Conservation (phyloP, 2,329 filamentous ascomycete species). For the Magnaporthales sp. region DNA sequence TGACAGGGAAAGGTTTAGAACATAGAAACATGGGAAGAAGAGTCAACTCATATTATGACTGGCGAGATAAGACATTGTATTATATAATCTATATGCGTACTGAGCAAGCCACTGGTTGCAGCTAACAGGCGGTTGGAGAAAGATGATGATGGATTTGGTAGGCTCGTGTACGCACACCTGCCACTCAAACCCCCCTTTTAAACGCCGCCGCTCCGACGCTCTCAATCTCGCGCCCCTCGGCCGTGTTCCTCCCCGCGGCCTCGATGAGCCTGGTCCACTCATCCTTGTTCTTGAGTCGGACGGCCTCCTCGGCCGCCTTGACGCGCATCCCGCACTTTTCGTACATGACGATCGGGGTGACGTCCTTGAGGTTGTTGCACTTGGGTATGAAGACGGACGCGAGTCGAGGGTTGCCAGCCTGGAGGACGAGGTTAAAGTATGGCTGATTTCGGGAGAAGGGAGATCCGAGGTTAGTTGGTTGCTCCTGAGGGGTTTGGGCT, state of each 20-base stretch:
- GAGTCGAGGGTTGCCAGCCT: slow-evolving; percentile 82
- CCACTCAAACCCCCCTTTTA: slow-evolving; percentile 31
- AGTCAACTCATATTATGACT: background rate
- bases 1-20: background rate
- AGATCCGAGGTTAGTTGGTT: background rate
- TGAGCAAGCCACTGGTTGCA: too few relatives aligned
- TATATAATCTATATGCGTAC: background rate
- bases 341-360: slow-evolving; percentile 82
- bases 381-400: slow-evolving; percentile 82
- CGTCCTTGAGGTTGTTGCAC: slow-evolving; percentile 61
- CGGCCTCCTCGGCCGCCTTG: slow-evolving; percentile 86
- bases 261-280: slow-evolving; percentile 65
- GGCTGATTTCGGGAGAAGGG: slow-evolving; percentile 43
- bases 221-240: slow-evolving; percentile 71
- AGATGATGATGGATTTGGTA: too few relatives aligned
- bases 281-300: slow-evolving; percentile 69
- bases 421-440: slow-evolving; percentile 83
- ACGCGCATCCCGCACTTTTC: slow-evolving; percentile 87
- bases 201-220: slow-evolving; percentile 57
- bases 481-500: background rate
- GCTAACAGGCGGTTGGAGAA: too few relatives aligned
- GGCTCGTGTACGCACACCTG: too few relatives aligned
- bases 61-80: background rate
- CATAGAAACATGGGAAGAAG: background rate
- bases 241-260: slow-evolving; percentile 61